A percentile compares a stretch with the other conserved stretches of the same genome.
Evolutionary conservation across 1,284 basidiomycete genomes (phyloP).

Genomic region (Wolfiporia cocos): DNA sequence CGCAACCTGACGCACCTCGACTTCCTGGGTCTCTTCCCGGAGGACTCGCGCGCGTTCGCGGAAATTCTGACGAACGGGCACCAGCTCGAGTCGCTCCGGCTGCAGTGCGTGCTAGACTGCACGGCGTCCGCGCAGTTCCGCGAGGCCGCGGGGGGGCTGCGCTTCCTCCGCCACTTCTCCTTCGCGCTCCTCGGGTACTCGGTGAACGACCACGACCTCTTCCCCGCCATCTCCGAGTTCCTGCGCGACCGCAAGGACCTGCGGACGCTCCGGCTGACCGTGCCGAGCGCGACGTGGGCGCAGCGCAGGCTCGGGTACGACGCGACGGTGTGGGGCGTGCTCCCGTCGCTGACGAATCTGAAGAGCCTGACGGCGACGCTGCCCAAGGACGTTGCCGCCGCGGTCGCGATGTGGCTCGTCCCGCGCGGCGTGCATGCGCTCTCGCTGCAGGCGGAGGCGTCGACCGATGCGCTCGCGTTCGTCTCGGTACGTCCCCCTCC

Average conservation of each 20-base stretch:
- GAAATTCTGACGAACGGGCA: constrained; percentile 54
- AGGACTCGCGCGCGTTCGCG: constrained; percentile 42
- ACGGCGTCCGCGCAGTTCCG: constrained; percentile 44
- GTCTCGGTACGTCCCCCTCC: constrained; percentile 22
- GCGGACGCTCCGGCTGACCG: constrained; percentile 44
- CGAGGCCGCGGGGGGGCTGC: constrained; percentile 35
- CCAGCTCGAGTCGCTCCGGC: constrained; percentile 54
- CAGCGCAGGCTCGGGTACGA: constrained; percentile 55
- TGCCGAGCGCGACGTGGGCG: constrained; percentile 38
- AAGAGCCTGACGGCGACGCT: constrained; percentile 52
- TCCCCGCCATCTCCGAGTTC: constrained; percentile 63
- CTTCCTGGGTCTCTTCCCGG: constrained; percentile 51
- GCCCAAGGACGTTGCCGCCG: constrained; percentile 55
- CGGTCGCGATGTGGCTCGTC: constrained; percentile 62
- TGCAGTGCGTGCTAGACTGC: constrained; percentile 48
- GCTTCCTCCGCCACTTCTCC: constrained; percentile 58
- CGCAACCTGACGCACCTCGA: constrained; percentile 59
- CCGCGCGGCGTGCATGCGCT: constrained; percentile 51
- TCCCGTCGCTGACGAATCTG: constrained; percentile 48
- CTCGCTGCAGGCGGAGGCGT: constrained; percentile 38
- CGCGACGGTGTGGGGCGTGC: constrained; percentile 63
- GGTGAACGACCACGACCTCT: constrained; percentile 50
- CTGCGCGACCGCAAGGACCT: constrained; percentile 51
- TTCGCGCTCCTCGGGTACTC: constrained; percentile 46
- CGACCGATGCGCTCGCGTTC: constrained; percentile 25